Evolutionary conservation across 352 stramenopile species (phyloP), one percentile per base, ranked within the genome.

Genomic region (Pythium aquatile): DNA sequence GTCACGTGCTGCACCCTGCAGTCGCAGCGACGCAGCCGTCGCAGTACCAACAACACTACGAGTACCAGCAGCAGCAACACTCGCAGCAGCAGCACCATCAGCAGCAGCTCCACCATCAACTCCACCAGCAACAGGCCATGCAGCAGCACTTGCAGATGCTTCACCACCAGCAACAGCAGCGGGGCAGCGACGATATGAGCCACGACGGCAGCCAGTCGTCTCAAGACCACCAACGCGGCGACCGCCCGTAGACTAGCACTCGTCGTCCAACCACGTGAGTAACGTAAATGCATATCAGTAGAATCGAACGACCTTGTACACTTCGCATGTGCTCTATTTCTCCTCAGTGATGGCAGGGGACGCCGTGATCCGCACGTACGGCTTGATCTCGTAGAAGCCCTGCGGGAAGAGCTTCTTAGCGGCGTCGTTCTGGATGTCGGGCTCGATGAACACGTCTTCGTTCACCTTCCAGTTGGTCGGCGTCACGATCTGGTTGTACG

Each of bases 401-500:
- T 91, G 78, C 26, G 83, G 81, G 44, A 94, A 94, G 32, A 94
- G 68, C 68, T 83, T 79, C 68, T 89, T 91, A 63, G 84, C 84
- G n/a, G 79, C 79, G 42, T 86, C 79, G 13, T 49, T 72, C 13
- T 72, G 70, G 39, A 94, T 57, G 39, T 87, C 76, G 5, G 85
- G 85, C 49, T 91, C 82, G n/a, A 94, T 68, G 44, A 94, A 93
- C 40, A 94, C 85, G 52, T 94, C 85, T 49, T 94, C 85, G 63
- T 85, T 93, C 61, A 91, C 72, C 55, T 91, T 93, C 85, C 84
- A 94, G 74, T 94, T 94, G 59, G 83, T 83, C 30, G 85, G 85
- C 11, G 85, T 87, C 61, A 90, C 83, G 24, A 94, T 72, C 58
- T 91, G 84, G 58, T 93, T 72, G 57, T 90, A 93, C 20, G 72